A percentile compares a stretch with the other conserved stretches of the same genome.
Evolutionary conservation across 148 eudicot species (phyloP).

Genomic region (Chenopodium suecicum): DNA sequence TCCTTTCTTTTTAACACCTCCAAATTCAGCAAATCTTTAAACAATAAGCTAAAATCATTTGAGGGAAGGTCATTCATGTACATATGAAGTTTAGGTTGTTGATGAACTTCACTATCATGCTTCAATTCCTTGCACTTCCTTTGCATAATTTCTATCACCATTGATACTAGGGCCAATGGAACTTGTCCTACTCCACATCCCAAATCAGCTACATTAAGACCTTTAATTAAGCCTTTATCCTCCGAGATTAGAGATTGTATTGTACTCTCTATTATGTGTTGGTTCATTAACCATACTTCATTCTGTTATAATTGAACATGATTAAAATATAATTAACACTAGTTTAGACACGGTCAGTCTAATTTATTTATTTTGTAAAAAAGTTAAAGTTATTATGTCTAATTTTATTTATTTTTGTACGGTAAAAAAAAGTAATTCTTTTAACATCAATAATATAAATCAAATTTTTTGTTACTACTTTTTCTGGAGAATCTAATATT

Average conservation of each 20-base stretch:
- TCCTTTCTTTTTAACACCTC: neutral
- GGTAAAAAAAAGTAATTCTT: too few relatives aligned
- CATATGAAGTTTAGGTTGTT: conserved; percentile 23
- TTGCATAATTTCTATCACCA: neutral
- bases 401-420: too few relatives aligned
- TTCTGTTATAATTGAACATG: neutral
- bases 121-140: conserved; percentile 8
- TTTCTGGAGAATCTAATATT: too few relatives aligned
- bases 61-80: conserved; percentile 50
- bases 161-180: conserved; percentile 22
- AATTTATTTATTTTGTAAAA: too few relatives aligned
- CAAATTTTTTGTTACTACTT: too few relatives aligned
- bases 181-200: conserved; percentile 42
- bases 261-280: conserved; percentile 17
- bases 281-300: conserved; percentile 4
- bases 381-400: too few relatives aligned
- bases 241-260: conserved; percentile 17
- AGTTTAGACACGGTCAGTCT: too few relatives aligned
- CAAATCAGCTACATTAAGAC: conserved; percentile 37
- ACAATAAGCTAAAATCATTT: conserved; percentile 46
- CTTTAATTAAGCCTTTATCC: neutral
- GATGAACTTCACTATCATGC: neutral
- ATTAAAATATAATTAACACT: neutral
- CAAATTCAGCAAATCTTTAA: conserved; percentile 17
- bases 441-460: too few relatives aligned